Evolutionary conservation across 2,329 filamentous ascomycete species (phyloP), one percentile per base, ranked within the genome.

Genomic region (Penicillium sp.): DNA sequence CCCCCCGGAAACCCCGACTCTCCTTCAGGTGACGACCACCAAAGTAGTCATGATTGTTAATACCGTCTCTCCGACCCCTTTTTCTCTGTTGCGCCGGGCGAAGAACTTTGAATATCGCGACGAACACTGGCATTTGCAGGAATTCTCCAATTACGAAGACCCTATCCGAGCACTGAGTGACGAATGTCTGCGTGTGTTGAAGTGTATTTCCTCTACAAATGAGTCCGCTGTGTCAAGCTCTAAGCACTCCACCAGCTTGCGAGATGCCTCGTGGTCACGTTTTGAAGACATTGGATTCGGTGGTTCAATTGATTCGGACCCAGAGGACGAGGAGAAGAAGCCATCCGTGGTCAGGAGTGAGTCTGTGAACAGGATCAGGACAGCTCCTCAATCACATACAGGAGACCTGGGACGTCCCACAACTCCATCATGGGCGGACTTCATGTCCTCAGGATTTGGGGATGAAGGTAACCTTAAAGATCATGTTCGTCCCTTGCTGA

Each of bases 31-130:
- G 4, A 80, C 81, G 1, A 95, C 91, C 3, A 87, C 90, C 53
- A 91, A 89, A 66, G 90, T 98, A 4, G 85, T 95, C 52, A 96
- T 98, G 91, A 91, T 96, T 56, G 93, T 98, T 18, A 89, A 97
- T 59, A 84, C 85, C 0, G 92, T 98, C 31, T 98, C 93, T 0
- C 90, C 93, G 0, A 96, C 91, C 0, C 93, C 93, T 0, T 97
- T 97, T 70, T 81, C 93, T 2, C 79, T 98, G 10, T 76, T 98
- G 38, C 87, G 93, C 53, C 84, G 93, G 59, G 89, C 91, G 40
- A 95, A 89, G 67, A 87, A 97, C 67, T 97, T 98, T 67, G 87
- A 96, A 70, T 98, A 96, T 66, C 84, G 91, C 52, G 90, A 95
- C 56, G 86, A 90, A 41, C 90, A 97, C 65, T 78, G 77, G 55